Conservation (phyloP, 2,329 filamentous ascomycete genomes). For the Aurifilum marmelostoma region DNA sequence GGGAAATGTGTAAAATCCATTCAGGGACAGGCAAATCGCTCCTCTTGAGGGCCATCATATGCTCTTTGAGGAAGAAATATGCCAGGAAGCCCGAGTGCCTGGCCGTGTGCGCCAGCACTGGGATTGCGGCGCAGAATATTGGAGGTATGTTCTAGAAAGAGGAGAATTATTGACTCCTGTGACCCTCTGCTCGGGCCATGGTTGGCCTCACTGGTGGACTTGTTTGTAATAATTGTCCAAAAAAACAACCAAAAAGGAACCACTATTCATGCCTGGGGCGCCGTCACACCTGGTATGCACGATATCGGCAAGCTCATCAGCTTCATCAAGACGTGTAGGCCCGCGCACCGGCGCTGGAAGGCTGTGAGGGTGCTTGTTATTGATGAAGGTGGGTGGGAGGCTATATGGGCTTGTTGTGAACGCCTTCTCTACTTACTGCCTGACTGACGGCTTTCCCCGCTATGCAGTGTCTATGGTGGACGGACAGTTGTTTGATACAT, state of each 20-base stretch:
- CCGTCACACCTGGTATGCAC: constrained; percentile 75
- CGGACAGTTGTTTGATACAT: constrained; percentile 75
- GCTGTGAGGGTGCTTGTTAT: constrained; percentile 71
- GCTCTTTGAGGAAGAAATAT: constrained; percentile 65
- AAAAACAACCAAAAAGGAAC: constrained; percentile 43
- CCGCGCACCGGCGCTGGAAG: constrained; percentile 71
- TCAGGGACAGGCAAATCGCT: constrained; percentile 76
- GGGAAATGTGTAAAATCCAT: neutral
- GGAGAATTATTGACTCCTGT: too few species aligned
- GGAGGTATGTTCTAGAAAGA: constrained; percentile 50
- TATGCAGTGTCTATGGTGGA: constrained; percentile 79
- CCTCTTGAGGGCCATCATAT: constrained; percentile 71
- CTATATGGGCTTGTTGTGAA: too few species aligned
- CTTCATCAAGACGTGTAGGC: constrained; percentile 71
- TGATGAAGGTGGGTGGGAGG: constrained; percentile 54
- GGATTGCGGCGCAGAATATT: constrained; percentile 75
- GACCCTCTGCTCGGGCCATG: neutral
- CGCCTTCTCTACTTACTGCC: too few species aligned
- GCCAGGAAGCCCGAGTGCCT: constrained; percentile 65
- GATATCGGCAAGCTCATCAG: constrained; percentile 69
- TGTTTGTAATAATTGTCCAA: neutral
- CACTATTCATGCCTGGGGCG: constrained; percentile 74
- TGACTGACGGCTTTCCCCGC: too few species aligned
- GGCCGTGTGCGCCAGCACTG: constrained; percentile 75
- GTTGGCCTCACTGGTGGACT: neutral